Conservation (phyloP, 2,329 filamentous ascomycete species). For the Sclerotinia minor region DNA sequence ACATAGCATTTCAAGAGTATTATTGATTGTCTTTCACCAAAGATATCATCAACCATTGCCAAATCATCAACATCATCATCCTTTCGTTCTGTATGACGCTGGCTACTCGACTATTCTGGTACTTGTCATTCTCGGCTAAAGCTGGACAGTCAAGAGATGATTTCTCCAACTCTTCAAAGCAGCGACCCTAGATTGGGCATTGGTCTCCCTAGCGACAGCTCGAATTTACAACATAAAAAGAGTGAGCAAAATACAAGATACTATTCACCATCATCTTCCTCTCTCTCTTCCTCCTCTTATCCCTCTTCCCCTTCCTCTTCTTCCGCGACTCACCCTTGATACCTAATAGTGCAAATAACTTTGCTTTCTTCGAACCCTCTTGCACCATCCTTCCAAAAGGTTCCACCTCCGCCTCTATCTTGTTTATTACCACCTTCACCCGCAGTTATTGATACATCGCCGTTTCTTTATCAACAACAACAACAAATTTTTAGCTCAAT, state of each 20-base stretch:
- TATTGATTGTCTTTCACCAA: neutral
- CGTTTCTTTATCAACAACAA: neutral
- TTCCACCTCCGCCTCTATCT: neutral
- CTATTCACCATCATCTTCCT: neutral
- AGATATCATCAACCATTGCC: neutral
- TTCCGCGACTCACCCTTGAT: too few species aligned
- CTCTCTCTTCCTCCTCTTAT: neutral
- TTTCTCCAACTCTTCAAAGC: conserved; percentile 1
- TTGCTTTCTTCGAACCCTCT: neutral
- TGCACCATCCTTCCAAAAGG: neutral
- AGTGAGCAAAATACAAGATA: neutral
- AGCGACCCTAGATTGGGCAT: neutral
- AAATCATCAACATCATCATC: neutral
- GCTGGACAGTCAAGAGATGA: neutral
- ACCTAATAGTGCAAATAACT: neutral
- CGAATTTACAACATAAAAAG: neutral
- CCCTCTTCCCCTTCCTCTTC: neutral
- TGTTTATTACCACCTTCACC: neutral
- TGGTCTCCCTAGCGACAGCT: conserved; percentile 18
- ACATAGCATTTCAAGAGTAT: neutral
- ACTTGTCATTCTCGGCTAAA: neutral
- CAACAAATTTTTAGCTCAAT: neutral
- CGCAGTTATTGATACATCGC: neutral
- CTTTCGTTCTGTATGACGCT: neutral
- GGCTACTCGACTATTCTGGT: neutral